phyloP scores from a whole-genome alignment of 495 filamentous ascomycete species.

The Hapsidospora chrysogenum region DNA sequence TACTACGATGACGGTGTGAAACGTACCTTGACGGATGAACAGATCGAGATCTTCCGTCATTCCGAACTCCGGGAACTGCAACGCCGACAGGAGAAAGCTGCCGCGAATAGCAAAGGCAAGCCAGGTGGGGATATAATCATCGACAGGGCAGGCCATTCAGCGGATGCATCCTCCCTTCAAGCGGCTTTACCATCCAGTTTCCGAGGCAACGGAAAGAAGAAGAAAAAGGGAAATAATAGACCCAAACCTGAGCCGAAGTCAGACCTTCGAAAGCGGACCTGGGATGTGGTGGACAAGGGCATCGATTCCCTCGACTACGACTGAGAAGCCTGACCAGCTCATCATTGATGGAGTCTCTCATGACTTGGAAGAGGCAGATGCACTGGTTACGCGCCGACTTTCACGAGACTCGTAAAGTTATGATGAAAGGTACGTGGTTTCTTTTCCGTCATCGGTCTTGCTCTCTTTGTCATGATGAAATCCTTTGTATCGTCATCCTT shows the following conservation, averaged over 20 bases:
- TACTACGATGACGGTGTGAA: constrained; percentile 84
- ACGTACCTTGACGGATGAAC: constrained; percentile 79
- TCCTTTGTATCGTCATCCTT: constrained; percentile 52
- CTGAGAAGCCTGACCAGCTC: not conserved
- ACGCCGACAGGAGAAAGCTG: constrained; percentile 20
- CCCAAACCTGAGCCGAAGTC: constrained; percentile 28
- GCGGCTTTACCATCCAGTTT: not conserved
- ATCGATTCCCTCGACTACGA: constrained; percentile 35
- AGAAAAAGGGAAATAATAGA: constrained; percentile 18
- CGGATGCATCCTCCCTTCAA: not conserved
- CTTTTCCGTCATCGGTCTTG: not conserved
- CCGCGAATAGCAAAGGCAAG: not conserved
- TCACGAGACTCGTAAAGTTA: not conserved
- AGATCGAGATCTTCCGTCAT: constrained; percentile 80
- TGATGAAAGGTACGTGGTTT: not conserved
- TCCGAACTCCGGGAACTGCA: constrained; percentile 68
- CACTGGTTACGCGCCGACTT: not conserved
- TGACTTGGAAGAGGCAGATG: not conserved
- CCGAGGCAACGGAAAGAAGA: constrained; percentile 16
- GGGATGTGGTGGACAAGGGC: constrained; percentile 37
- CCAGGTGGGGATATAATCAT: not conserved
- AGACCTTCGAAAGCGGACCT: constrained; percentile 40
- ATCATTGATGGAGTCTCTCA: not conserved
- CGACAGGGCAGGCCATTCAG: constrained; percentile 4
- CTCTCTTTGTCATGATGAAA: constrained; percentile 35